Base-by-base conservation (phyloP, 78 protist genomes). In the Dictyostelium citrinum region DNA sequence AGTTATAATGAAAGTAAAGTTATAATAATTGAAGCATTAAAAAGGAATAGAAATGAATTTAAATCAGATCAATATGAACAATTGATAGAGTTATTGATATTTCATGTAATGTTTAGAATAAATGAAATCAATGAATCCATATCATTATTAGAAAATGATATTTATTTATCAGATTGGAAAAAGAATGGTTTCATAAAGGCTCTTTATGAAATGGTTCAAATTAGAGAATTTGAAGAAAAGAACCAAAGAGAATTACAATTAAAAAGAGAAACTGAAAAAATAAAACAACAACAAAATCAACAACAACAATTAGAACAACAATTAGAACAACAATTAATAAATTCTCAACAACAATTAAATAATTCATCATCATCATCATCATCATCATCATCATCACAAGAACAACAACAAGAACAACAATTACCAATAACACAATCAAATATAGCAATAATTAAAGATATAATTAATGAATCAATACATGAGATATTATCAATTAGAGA, bases 41-140 rank as follows among this genome's bases (percentile, higher is more conserved):
- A 35, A 82, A 37, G 61, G 41, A 37, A 81, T 31, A 16, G 20
- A 81, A 58, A 58, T 12, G 31, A 37, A 27, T 51, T 68, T 51
- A 31, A 14, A 33, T 41, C 49, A 20, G 68, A 61, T 16, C 79
- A 78, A 24, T 68, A 78, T 78, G 93, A 88, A 29, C 93, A 88
- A 49, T 78, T 88, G 49, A 67, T 78, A 2, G 90, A 90, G 24
- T 24, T 90, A 45, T 64, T 83, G 9, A 24, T 90, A 27, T 83
- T 83, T 71, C 90, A 83, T 71, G 39, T 90, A 6, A 75, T 90
- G 88, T 90, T 90, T 83, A 83, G 90, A 82, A 51, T 83, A 39
- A 43, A 39, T 22, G 80, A 64, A 55, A 90, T 41, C 20, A 49
- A 83, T 22, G 90, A 90, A 71, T 64, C 90, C 0, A 64, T 81